Conservation (phyloP, 371 early-diverging fungal genomes). For the Mortierella sp. region DNA sequence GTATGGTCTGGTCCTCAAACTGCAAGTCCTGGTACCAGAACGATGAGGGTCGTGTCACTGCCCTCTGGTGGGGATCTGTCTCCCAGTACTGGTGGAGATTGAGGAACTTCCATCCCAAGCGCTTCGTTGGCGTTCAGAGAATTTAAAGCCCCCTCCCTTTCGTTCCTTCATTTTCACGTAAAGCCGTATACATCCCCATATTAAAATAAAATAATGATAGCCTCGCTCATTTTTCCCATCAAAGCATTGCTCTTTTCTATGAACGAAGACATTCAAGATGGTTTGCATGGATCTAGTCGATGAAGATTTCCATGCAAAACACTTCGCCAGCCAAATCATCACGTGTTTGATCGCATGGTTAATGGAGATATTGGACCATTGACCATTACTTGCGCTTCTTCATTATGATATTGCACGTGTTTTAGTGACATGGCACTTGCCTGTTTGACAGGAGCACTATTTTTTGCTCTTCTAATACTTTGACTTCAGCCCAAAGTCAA, state of each 20-base stretch:
- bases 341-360: no score
- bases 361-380: no score
- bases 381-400: no score
- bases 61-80: slow-evolving; percentile 54
- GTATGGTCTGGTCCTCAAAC: slow-evolving; percentile 57
- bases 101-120: slow-evolving; percentile 21
- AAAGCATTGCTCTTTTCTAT: no score
- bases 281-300: no score
- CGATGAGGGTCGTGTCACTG: slow-evolving; percentile 48
- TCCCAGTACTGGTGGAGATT: slow-evolving; percentile 39
- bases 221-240: no score
- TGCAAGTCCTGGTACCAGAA: slow-evolving; percentile 64
- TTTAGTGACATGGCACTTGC: no score
- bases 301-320: no score
- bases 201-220: not conserved
- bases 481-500: not conserved
- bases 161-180: not conserved
- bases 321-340: no score
- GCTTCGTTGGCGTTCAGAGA: slow-evolving; percentile 19
- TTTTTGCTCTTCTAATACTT: not conserved
- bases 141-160: not conserved
- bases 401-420: no score
- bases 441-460: not conserved
- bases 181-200: not conserved
- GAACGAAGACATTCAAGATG: no score